Evolutionary conservation across 139 green algal genomes (phyloP), one percentile per base, ranked within the genome.

Genomic region (Micromonas commoda): DNA sequence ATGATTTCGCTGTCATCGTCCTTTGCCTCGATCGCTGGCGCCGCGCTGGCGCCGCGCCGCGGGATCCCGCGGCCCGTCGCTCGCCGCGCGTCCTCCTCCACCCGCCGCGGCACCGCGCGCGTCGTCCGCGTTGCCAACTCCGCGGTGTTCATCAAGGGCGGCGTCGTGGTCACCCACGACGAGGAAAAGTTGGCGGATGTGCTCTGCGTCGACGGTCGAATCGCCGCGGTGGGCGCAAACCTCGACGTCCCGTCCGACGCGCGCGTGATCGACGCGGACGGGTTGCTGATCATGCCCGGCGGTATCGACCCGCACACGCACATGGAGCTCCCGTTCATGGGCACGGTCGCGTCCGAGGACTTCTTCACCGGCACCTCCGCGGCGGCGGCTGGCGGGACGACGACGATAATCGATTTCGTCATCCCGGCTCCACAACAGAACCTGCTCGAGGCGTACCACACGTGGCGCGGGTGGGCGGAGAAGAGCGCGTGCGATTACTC

Each of bases 231-330:
- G 31, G n/a, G n/a, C n/a, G n/a, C n/a, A n/a, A n/a, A n/a, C n/a
- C n/a, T n/a, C n/a, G n/a, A 91, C 84, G 87, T 91, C 29, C 39
- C 80, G 3, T 35, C 57, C 2, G 73, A 69, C 34, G 72, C 71
- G 0, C 80, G 73, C 23, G 76, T 95, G 3, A 84, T 98, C 1
- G 82, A 97, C 85, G 94, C 92, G 0, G 72, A 34, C 0, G 92
- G 91, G 32, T 90, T 86, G 61, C 87, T 87, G 16, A 92, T 98
- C 1, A 93, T 98, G 89, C 94, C 94, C 28, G 94, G 94, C 0
- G 94, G 94, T 67, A 98, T 98, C 28, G 94, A 98, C 84, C 91
- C 94, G 0, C 94, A 98, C 84, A 98, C 94, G 0, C 94, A 98
- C 77, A 79, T 98, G 45, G 88, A 89, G n/a, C 96, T 97, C 89